phyloP scores from a whole-genome alignment of 495 filamentous ascomycete species.

The Bryoglossum gracile region DNA sequence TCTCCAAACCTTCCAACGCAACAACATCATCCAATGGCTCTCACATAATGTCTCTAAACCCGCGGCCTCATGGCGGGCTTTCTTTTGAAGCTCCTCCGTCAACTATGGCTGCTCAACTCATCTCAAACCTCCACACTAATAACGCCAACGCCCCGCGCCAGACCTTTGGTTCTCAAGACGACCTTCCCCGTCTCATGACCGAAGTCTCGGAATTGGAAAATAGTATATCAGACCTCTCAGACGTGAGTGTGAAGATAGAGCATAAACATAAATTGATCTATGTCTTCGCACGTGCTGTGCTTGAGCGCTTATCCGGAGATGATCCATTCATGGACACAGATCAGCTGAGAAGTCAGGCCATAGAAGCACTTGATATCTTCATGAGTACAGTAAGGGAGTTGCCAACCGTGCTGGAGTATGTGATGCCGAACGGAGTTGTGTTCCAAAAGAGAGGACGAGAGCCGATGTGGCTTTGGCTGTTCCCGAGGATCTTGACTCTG shows the following conservation, averaged over 20 bases:
- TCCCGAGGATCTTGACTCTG: slow-evolving; percentile 53
- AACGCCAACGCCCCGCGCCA: slow-evolving; percentile 12
- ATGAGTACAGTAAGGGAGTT: slow-evolving; percentile 63
- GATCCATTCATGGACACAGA: slow-evolving; percentile 51
- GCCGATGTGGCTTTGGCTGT: slow-evolving; percentile 74
- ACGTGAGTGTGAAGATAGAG: slow-evolving; percentile 56
- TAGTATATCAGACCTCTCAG: slow-evolving; percentile 31
- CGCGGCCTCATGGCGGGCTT: no score
- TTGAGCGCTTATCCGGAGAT: slow-evolving; percentile 51
- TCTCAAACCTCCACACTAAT: slow-evolving; percentile 40
- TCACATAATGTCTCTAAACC: slow-evolving; percentile 30
- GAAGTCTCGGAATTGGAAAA: slow-evolving; percentile 49
- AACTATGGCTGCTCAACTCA: slow-evolving; percentile 62
- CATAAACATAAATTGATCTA: slow-evolving; percentile 78
- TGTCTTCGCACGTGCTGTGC: slow-evolving; percentile 72
- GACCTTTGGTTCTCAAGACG: slow-evolving; percentile 33
- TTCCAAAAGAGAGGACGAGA: slow-evolving; percentile 43
- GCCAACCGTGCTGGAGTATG: slow-evolving; percentile 58
- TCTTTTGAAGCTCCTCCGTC: slow-evolving; percentile 52
- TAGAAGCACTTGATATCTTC: slow-evolving; percentile 66
- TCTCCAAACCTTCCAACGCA: slow-evolving; percentile 16
- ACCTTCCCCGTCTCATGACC: slow-evolving; percentile 55
- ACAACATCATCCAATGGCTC: slow-evolving; percentile 12
- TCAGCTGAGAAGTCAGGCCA: slow-evolving; percentile 48
- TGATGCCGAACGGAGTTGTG: slow-evolving; percentile 20